phyloP scores from a whole-genome alignment of 2,329 filamentous ascomycete species.

The Xylariaceae sp. region DNA sequence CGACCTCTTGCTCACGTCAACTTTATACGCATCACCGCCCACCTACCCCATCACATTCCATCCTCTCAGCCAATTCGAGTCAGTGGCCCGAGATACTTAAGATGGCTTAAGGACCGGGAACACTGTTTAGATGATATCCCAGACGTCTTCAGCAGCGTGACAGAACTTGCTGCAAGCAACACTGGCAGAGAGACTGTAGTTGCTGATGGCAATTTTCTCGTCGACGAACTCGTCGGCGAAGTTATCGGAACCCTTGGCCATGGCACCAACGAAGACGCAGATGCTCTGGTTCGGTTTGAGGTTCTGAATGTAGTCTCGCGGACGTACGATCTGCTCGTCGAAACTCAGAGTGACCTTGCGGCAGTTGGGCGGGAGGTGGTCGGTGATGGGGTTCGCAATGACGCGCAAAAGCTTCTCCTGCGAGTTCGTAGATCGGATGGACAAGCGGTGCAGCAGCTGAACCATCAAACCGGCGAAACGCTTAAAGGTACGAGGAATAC shows the following conservation, averaged over 20 bases:
- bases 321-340: constrained; percentile 79
- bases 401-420: constrained; percentile 97
- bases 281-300: constrained; percentile 83
- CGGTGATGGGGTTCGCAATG: constrained; percentile 96
- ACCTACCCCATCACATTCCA: constrained; percentile 3
- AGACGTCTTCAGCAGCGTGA: constrained; percentile 93
- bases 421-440: constrained; percentile 92
- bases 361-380: constrained; percentile 94
- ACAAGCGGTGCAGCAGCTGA: constrained; percentile 89
- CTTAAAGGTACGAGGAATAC: constrained; percentile 97
- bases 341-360: constrained; percentile 96
- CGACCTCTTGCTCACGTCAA: constrained; percentile 28
- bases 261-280: constrained; percentile 95
- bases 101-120: not conserved
- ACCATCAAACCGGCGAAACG: constrained; percentile 98
- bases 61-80: constrained; percentile 2
- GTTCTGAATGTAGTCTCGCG: constrained; percentile 80
- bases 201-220: constrained; percentile 97
- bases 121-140: constrained; percentile 69
- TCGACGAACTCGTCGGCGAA: constrained; percentile 94
- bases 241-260: constrained; percentile 94
- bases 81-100: not conserved
- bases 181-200: constrained; percentile 93
- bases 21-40: constrained; percentile 30
- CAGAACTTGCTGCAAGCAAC: constrained; percentile 99